Conservation (phyloP, 148 eudicot species). For the Mesembryanthemum crystallinum region DNA sequence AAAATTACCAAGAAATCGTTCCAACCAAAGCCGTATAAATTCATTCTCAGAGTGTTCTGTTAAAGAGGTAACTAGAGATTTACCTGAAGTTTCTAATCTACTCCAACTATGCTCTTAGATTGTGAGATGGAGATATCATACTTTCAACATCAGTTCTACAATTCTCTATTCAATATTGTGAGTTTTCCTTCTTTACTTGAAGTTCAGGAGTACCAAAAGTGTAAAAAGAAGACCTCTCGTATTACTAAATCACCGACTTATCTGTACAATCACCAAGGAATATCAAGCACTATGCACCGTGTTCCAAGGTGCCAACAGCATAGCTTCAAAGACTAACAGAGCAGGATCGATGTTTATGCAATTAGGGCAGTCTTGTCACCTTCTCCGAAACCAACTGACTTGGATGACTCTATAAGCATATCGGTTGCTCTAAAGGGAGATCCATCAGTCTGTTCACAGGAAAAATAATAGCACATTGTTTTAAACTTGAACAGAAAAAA, state of each 20-base stretch:
- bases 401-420: constrained; percentile 24
- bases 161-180: constrained; percentile 1
- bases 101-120: background rate
- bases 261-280: constrained; percentile 29
- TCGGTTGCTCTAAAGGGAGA: constrained; percentile 29
- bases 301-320: constrained; percentile 9
- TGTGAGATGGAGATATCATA: background rate
- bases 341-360: constrained; percentile 14
- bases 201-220: background rate
- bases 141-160: constrained; percentile 1
- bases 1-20: background rate
- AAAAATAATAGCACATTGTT: background rate
- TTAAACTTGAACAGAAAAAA: background rate
- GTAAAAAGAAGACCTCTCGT: background rate
- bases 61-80: background rate
- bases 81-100: background rate
- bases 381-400: constrained; percentile 24
- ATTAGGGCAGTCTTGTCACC: constrained; percentile 23
- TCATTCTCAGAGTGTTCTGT: background rate
- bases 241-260: constrained; percentile 9
- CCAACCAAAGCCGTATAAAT: background rate
- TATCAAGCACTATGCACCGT: constrained; percentile 10
- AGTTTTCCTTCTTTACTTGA: background rate
- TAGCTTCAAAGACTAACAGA: background rate
- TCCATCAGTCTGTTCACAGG: constrained; percentile 19